Evolutionary conservation across 2,329 filamentous ascomycete genomes (phyloP), one percentile per base, ranked within the genome.

Genomic region (Fusarium burgessii): DNA sequence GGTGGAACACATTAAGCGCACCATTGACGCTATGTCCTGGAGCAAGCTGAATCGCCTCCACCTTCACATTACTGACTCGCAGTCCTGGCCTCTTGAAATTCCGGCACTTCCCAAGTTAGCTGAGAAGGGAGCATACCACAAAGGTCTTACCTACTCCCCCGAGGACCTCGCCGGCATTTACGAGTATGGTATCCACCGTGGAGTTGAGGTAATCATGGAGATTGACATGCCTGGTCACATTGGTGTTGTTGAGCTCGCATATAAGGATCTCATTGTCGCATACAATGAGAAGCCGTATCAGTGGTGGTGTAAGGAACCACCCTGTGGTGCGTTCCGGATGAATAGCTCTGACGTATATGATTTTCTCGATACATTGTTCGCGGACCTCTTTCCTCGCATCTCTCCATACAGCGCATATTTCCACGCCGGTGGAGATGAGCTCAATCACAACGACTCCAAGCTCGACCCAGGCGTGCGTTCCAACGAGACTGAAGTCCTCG

Each of bases 351-450:
- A 82, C 2, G 93, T 96, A 3, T 87, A 91, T 74, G 81, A 86
- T 3, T 97, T 97, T 79, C 80, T 97, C 14, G 87, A 92, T 61
- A 91, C 81, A 40, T 81, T 97, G 17, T 91, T 94, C 74, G 85
- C 86, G n/a, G 94, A 97, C 77, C 78, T 97, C 27, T 83, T 97
- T 57, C 93, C 94, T 17, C 87, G 93, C 32, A 80, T 94, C 14
- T 82, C 84, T 12, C 89, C 91, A 0, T 93, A 93, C 79, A 86
- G 91, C 5, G 83, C 89, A 10, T 89, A 95, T 82, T 97, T 95
- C 84, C 94, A 97, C 82, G 92, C 92, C 2, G 94, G 94, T 46
- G 94, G 94, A 58, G 94, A 97, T 76, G 94, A 97, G 83, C 89
- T 97, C 67, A 95, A 96, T 80, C 85, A 85, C 67, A 91, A 95